Base-by-base conservation (phyloP, 495 filamentous ascomycete species). In the Aspergillus ostianus region DNA sequence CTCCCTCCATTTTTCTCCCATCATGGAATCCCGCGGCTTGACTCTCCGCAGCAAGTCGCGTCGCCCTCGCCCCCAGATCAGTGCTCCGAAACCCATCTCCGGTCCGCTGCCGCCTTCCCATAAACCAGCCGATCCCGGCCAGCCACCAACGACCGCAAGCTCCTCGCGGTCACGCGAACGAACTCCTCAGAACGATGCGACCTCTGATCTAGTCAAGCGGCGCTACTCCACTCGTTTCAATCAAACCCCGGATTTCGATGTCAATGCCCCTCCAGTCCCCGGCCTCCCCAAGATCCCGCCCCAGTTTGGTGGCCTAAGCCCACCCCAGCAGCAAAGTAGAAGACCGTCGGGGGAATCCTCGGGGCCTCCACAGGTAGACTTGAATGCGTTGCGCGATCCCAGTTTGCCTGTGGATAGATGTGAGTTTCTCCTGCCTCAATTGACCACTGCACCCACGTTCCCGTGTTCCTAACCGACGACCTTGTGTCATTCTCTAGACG, bases 181-280 rank as follows among this genome's bases (percentile, higher is more conserved):
- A 53, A 67, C 66, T 52, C 70, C 68, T 41, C 66, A 66, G 56
- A 74, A 68, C 48, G 74, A 72, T 67, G 60, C 90, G 77, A 96
- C 93, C 4, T 87, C 91, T 20, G 95, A 99, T 72, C 79, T 98
- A 51, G 95, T 99, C 52, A 98, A 98, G 75, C 81, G 90, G 58
- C 81, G 94, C 56, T 98, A 97, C 72, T 98, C 94, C 18, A 92
- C 92, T 29, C 84, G 93, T 53, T 97, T 97, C 71, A 90, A 90
- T 63, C 84, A 88, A 53, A 74, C 87, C 12, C 89, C 90, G 0
- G 88, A 92, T 60, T 90, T 88, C 64, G 81, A 84, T 57, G 77
- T 75, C 47, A 80, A 76, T 50, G 86, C 81, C 32, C 86, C 87
- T 51, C 88, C 90, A 0, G 76, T 94, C 58, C 91, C 91, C 3